phyloP scores from a whole-genome alignment of 768 basidiomycete species.

The Tricholoma sp. region DNA sequence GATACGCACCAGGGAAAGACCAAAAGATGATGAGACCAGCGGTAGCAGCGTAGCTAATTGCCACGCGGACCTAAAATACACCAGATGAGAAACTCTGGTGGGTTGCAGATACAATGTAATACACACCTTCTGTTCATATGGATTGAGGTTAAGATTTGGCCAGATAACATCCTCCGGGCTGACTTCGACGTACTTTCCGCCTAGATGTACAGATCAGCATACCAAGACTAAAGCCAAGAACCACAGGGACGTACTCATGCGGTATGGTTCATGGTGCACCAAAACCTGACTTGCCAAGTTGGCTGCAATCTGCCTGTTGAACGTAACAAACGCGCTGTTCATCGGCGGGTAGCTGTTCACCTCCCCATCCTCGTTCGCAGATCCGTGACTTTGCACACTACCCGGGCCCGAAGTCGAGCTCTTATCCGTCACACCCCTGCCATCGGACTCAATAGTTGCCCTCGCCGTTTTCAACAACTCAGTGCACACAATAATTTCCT shows the following conservation, averaged over 20 bases:
- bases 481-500: constrained; percentile 61
- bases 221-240: not conserved
- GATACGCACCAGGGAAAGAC: constrained; percentile 68
- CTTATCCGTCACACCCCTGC: constrained; percentile 18
- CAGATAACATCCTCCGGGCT: constrained; percentile 89
- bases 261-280: constrained; percentile 76
- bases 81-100: not conserved
- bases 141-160: constrained; percentile 84
- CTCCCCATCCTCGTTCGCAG: constrained; percentile 12
- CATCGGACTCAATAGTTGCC: constrained; percentile 25
- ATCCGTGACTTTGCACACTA: constrained; percentile 7
- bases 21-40: constrained; percentile 81
- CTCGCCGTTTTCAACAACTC: constrained; percentile 48
- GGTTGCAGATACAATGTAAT: not conserved
- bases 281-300: constrained; percentile 79
- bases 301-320: constrained; percentile 89
- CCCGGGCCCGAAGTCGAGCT: constrained; percentile 3
- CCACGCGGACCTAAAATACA: constrained; percentile 38
- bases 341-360: constrained; percentile 46
- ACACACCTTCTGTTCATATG: constrained; percentile 70
- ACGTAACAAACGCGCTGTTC: constrained; percentile 82
- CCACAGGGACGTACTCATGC: constrained; percentile 48
- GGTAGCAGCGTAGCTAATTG: constrained; percentile 70
- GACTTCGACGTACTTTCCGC: constrained; percentile 71
- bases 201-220: constrained; percentile 16